phyloP scores from a whole-genome alignment of 2,329 filamentous ascomycete species.

The Anisogramma anomala region DNA sequence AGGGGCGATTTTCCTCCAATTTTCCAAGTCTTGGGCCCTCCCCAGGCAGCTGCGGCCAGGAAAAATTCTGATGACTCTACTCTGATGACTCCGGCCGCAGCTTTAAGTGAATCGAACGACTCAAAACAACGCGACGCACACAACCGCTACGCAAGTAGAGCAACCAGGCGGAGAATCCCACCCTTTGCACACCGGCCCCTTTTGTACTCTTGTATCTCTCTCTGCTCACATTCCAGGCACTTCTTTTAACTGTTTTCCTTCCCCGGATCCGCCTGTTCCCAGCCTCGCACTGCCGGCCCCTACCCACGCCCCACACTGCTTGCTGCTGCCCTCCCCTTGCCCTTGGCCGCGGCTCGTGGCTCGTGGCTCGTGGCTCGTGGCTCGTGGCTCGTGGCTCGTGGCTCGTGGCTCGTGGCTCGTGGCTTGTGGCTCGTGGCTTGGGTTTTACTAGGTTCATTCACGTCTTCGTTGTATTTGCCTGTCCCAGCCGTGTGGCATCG shows the following conservation, averaged over 20 bases:
- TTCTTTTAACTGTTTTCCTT: not conserved
- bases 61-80: conserved; percentile 13
- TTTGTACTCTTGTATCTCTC: conserved; percentile 1
- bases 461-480: not conserved
- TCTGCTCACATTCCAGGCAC: not conserved
- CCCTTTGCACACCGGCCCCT: conserved; percentile 1
- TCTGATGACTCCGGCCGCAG: conserved; percentile 3
- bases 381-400: no score
- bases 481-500: no score
- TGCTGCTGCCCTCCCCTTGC: conserved; percentile 3
- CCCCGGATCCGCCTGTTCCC: no score
- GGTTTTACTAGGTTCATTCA: conserved; percentile 9
- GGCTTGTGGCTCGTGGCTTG: not conserved
- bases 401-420: no score
- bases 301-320: not conserved
- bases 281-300: not conserved
- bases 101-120: conserved; percentile 7
- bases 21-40: not conserved
- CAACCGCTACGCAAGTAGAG: not conserved
- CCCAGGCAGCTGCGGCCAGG: conserved; percentile 3
- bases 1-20: no score
- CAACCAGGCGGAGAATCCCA: conserved; percentile 1
- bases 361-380: no score
- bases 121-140: conserved; percentile 5
- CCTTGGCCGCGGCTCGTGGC: not conserved